Evolutionary conservation across 2,329 filamentous ascomycete genomes (phyloP).

Genomic region (Trichoderma lentiforme): DNA sequence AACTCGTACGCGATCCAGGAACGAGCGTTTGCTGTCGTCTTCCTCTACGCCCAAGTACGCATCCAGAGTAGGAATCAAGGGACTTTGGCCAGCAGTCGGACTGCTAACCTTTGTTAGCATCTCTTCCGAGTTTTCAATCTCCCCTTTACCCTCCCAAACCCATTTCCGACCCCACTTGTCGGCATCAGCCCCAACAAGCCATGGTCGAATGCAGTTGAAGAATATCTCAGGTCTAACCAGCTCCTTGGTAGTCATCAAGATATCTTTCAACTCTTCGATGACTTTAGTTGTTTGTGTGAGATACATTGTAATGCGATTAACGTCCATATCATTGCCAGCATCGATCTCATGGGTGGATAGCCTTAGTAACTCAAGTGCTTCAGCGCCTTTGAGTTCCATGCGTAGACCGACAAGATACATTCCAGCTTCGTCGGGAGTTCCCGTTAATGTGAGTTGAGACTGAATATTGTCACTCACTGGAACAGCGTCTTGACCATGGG

Average conservation of each 20-base stretch:
- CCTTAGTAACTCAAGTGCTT: not conserved
- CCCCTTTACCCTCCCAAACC: not conserved
- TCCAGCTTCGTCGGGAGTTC: not conserved
- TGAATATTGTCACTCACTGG: not conserved
- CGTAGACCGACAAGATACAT: not conserved
- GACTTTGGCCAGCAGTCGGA: not conserved
- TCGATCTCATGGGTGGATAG: not conserved
- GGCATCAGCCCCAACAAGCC: not conserved
- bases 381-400: not conserved
- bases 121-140: not conserved
- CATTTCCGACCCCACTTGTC: not conserved
- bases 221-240: not conserved
- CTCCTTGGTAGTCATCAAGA: not conserved
- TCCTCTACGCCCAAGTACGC: not conserved
- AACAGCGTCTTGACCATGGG: rapidly evolving
- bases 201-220: not conserved
- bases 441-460: not conserved
- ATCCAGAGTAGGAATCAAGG: not conserved
- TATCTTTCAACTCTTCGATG: not conserved
- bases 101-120: not conserved
- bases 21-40: not conserved
- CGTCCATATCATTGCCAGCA: not conserved
- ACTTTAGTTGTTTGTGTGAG: not conserved
- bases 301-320: not conserved
- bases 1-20: not conserved